Evolutionary conservation across 1,139 yeast species (phyloP).

Genomic region (Saccharomyces pastorianus): DNA sequence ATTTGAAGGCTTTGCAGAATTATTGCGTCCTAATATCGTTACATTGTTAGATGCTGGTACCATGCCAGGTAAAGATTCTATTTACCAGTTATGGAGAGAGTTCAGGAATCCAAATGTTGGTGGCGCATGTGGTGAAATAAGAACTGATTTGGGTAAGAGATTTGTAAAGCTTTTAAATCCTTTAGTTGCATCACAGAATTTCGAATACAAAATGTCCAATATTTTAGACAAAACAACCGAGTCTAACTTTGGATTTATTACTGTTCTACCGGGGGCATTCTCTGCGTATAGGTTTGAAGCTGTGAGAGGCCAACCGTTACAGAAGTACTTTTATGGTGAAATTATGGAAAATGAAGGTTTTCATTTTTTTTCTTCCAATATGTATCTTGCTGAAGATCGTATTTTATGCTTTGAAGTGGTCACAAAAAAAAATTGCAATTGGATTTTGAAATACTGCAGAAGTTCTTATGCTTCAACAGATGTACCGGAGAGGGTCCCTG

Average conservation of each 20-base stretch:
- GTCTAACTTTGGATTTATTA: slow-evolving; percentile 78
- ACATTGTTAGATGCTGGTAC: slow-evolving; percentile 91
- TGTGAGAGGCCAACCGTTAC: slow-evolving; percentile 73
- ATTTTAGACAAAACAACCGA: slow-evolving; percentile 87
- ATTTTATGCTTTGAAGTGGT: slow-evolving; percentile 88
- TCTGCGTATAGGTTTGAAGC: slow-evolving; percentile 84
- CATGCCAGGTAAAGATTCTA: slow-evolving; percentile 76
- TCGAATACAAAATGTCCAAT: slow-evolving; percentile 87
- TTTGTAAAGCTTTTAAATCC: slow-evolving; percentile 70
- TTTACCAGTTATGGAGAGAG: slow-evolving; percentile 84
- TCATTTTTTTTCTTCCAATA: slow-evolving; percentile 77
- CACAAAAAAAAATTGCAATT: slow-evolving; percentile 65
- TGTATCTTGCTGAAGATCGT: slow-evolving; percentile 95
- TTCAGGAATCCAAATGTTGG: slow-evolving; percentile 80
- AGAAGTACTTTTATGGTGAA: slow-evolving; percentile 89
- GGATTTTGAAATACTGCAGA: slow-evolving; percentile 85
- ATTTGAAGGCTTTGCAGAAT: slow-evolving; percentile 84
- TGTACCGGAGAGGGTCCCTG: slow-evolving; percentile 83
- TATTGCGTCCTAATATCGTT: slow-evolving; percentile 78
- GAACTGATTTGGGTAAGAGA: slow-evolving; percentile 74
- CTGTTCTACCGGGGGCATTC: slow-evolving; percentile 89
- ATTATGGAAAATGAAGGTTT: slow-evolving; percentile 53
- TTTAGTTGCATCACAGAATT: slow-evolving; percentile 84
- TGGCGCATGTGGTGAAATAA: slow-evolving; percentile 92
- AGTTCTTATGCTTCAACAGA: slow-evolving; percentile 92